Percentiles rank a stretch among this genome's conserved stretches.
Conservation (phyloP, 75 land plant species). For the Pseudotsuga menziesii region DNA sequence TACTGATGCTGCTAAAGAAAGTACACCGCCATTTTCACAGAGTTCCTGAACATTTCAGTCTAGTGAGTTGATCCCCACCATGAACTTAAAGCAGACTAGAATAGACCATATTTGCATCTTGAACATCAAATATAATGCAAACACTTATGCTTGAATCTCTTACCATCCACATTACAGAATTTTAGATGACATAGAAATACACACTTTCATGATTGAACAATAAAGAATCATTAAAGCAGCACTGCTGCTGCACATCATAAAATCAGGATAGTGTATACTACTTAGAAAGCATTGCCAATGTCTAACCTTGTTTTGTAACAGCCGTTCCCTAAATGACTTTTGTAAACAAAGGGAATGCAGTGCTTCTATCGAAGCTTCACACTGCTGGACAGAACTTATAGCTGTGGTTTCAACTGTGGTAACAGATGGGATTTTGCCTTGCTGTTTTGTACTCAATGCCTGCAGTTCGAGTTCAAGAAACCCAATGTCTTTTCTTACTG, state of each 20-base stretch:
- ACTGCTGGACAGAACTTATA: constrained; percentile 54
- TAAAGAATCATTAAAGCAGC: background rate
- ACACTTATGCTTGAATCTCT: background rate
- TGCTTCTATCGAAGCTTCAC: constrained; percentile 88
- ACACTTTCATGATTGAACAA: background rate
- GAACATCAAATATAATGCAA: background rate
- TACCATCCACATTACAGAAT: background rate
- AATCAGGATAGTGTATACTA: background rate
- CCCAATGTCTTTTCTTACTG: constrained; percentile 46
- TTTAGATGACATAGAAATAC: background rate
- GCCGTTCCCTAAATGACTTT: constrained; percentile 74
- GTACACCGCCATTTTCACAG: constrained; percentile 39
- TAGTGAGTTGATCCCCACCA: background rate
- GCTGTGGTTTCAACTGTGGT: constrained; percentile 41
- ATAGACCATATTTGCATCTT: background rate
- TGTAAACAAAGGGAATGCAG: constrained; percentile 72
- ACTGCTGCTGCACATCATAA: background rate
- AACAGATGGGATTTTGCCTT: constrained; percentile 22
- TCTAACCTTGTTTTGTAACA: constrained; percentile 72
- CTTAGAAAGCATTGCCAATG: background rate
- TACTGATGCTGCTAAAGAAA: constrained; percentile 27
- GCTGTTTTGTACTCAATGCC: constrained; percentile 25
- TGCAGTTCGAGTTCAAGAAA: constrained; percentile 55
- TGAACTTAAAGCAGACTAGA: background rate
- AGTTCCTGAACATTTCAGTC: constrained; percentile 30